phyloP scores from a whole-genome alignment of 805 yeast species.

The Ogataea dorogensis region DNA sequence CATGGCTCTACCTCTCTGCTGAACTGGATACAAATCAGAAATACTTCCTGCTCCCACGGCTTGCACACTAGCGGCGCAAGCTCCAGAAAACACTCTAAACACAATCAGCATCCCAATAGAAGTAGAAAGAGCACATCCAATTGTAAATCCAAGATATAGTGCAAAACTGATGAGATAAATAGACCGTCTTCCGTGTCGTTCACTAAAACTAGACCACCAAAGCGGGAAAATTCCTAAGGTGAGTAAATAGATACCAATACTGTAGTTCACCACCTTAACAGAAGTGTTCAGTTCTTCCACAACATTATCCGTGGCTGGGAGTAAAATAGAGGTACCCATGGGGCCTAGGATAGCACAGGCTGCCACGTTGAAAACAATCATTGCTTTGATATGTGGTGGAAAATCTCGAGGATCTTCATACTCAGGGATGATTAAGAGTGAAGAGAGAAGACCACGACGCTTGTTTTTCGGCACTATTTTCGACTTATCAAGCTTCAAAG shows the following conservation, averaged over 20 bases:
- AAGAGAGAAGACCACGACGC: conserved; percentile 59
- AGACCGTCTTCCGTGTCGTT: conserved; percentile 69
- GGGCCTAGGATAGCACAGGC: conserved; percentile 80
- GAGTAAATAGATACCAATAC: conserved; percentile 75
- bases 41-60: conserved; percentile 90
- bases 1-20: conserved; percentile 74
- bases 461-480: conserved; percentile 37
- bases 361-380: conserved; percentile 66
- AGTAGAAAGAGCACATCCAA: conserved; percentile 70
- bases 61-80: conserved; percentile 81
- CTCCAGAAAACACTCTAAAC: conserved; percentile 72
- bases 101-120: conserved; percentile 61
- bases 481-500: conserved; percentile 26
- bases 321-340: conserved; percentile 81
- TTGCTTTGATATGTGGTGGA: conserved; percentile 46
- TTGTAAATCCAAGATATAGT: conserved; percentile 60
- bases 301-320: conserved; percentile 72
- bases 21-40: conserved; percentile 64
- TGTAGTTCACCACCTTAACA: conserved; percentile 62
- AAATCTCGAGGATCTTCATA: conserved; percentile 69
- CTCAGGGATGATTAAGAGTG: conserved; percentile 60
- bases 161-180: conserved; percentile 69
- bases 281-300: conserved; percentile 53
- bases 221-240: conserved; percentile 77
- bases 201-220: conserved; percentile 87